phyloP scores from a whole-genome alignment of 2,329 filamentous ascomycete species.

The Trichoderma oligosporum region DNA sequence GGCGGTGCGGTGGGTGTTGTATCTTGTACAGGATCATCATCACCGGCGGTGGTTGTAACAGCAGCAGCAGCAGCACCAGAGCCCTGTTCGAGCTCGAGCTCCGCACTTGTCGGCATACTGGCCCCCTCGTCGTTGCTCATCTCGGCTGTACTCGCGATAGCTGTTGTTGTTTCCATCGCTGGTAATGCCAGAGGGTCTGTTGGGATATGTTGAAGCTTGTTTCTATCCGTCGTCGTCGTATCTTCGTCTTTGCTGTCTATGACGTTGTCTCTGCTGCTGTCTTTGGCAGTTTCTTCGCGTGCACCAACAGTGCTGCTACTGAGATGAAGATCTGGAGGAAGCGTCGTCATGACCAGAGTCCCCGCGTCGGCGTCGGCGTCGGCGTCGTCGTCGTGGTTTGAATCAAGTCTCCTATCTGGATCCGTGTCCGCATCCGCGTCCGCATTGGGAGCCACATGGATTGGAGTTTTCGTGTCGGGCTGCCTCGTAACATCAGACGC shows the following conservation, averaged over 20 bases:
- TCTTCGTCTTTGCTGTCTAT: too few species aligned
- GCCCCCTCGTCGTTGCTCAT: constrained; percentile 12
- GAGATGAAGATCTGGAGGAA: not conserved
- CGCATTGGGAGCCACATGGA: constrained; percentile 11
- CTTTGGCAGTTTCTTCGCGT: too few species aligned
- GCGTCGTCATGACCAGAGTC: not conserved
- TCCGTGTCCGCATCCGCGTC: constrained; percentile 5
- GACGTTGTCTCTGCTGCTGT: not conserved
- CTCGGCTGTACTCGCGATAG: too few species aligned
- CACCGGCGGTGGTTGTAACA: not conserved
- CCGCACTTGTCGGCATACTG: constrained; percentile 9
- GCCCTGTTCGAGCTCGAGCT: constrained; percentile 9
- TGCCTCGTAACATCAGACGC: constrained; percentile 1
- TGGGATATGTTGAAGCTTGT: not conserved
- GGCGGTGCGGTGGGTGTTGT: not conserved
- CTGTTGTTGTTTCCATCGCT: not conserved
- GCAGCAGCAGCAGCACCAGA: not conserved
- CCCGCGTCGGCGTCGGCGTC: not conserved
- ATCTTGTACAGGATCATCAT: not conserved
- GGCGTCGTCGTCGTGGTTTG: not conserved
- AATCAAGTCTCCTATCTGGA: not conserved
- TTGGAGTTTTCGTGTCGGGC: not conserved
- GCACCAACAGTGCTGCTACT: too few species aligned
- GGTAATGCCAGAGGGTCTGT: not conserved
- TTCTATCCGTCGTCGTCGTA: too few species aligned